Evolutionary conservation across 2,329 filamentous ascomycete genomes (phyloP), one percentile per base, ranked within the genome.

Genomic region (Fusarium sp.): DNA sequence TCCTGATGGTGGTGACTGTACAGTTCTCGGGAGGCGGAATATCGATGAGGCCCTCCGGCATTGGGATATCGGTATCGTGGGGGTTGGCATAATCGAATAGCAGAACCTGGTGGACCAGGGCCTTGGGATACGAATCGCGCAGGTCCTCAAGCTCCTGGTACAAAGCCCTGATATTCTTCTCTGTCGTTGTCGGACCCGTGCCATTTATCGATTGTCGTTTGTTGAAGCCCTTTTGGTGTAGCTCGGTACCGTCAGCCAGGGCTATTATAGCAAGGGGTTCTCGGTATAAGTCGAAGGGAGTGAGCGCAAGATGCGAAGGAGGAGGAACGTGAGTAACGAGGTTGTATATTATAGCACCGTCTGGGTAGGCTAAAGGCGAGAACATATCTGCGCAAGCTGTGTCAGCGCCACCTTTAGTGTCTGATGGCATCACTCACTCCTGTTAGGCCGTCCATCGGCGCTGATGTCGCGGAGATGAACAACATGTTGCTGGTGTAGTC

Each of bases 231-330:
- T 77, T 73, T 57, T 81, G 80, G 56, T 81, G 77, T 23, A 91
- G 81, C 74, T 96, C 92, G 36, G 79, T 77, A 43, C 91, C 92
- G 76, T 98, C 94, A 14, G 92, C 91, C 55, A 98, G 82, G 4
- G 92, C 94, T 61, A 99, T 84, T 23, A 98, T 82, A 47, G 90
- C 86, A 49, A 97, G 81, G 9, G 92, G 90, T 73, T 96, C 92
- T 68, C 93, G 86, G 74, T 92, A 96, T 38, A 94, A 81, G 74
- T 99, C 95, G 79, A 97, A 97, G 1, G 95, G 93, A 33, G 90
- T 90, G 36, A 96, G 79, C 17, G 91, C 84, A 38, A 92, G 80
- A 72, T 96, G 92, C 29, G 91, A 92, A 29, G 88, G 83, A n/a
- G 91, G 88, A 21, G 92, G 90, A 51, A 90, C 81, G 70, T 92